phyloP scores from a whole-genome alignment of 768 basidiomycete genomes.

The Xanthoconium purpureum region DNA sequence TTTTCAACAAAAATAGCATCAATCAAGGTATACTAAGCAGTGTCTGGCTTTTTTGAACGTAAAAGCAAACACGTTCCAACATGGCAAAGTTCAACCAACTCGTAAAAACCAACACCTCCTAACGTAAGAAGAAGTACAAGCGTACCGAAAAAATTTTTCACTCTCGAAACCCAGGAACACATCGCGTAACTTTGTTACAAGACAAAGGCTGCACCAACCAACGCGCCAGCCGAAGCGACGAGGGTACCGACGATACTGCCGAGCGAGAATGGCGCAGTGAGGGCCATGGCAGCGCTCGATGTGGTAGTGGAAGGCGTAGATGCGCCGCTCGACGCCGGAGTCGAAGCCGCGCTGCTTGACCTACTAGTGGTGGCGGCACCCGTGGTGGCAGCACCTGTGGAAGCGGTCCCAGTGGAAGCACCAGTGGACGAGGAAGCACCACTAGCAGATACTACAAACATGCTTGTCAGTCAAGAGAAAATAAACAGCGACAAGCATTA shows the following conservation, averaged over 20 bases:
- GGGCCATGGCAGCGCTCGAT: constrained; percentile 18
- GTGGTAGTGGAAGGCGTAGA: background rate
- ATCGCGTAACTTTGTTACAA: constrained; percentile 10
- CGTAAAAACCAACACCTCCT: background rate
- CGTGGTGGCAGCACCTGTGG: too few relatives aligned
- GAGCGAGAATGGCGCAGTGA: constrained; percentile 17
- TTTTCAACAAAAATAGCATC: background rate
- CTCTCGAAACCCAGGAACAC: background rate
- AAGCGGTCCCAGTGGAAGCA: background rate
- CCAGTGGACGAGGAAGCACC: background rate
- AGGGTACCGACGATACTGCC: constrained; percentile 18
- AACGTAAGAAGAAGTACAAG: background rate
- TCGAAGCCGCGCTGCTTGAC: too few relatives aligned
- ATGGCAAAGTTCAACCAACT: too few relatives aligned
- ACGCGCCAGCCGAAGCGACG: constrained; percentile 24
- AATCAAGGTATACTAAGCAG: background rate
- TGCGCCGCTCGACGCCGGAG: too few relatives aligned
- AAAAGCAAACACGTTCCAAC: constrained; percentile 5
- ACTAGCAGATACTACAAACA: background rate
- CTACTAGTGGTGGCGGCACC: too few relatives aligned
- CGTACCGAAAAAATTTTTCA: background rate
- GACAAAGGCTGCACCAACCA: constrained; percentile 26
- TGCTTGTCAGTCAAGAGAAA: background rate
- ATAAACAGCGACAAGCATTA: background rate
- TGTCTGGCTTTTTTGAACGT: background rate